Percentiles rank a stretch among this genome's conserved stretches.
Conservation (phyloP, 208 protist genomes). For the Wallacemonas collosoma region DNA sequence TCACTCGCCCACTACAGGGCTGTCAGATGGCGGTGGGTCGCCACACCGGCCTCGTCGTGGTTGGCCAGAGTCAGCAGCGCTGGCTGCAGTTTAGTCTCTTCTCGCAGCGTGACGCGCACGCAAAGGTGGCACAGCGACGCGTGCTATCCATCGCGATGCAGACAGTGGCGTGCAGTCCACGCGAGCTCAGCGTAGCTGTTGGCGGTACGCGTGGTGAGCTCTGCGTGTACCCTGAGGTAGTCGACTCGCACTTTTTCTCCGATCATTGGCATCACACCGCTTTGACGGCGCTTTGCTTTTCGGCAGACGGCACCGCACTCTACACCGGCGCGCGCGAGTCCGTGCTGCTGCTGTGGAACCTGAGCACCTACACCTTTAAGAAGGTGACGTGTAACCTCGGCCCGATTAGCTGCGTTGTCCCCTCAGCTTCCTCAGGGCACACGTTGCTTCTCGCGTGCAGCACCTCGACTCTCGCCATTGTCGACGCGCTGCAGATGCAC, state of each 20-base stretch:
- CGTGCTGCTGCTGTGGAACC: slow-evolving; percentile 71
- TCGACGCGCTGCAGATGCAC: slow-evolving; percentile 72
- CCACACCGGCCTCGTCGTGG: slow-evolving; percentile 61
- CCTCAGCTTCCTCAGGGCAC: slow-evolving; percentile 37
- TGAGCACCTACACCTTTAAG: slow-evolving; percentile 59
- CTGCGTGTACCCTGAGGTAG: slow-evolving; percentile 59
- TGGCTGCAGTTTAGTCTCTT: slow-evolving; percentile 51
- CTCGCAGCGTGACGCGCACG: slow-evolving; percentile 16
- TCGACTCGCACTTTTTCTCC: slow-evolving; percentile 68
- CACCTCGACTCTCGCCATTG: slow-evolving; percentile 63
- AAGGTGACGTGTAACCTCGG: slow-evolving; percentile 54
- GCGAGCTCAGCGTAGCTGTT: slow-evolving; percentile 46
- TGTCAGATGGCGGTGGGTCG: slow-evolving; percentile 50
- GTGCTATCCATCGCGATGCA: slow-evolving; percentile 50
- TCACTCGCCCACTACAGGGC: slow-evolving; percentile 25
- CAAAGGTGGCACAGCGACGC: slow-evolving; percentile 3
- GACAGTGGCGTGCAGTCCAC: slow-evolving; percentile 63
- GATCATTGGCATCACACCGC: slow-evolving; percentile 92
- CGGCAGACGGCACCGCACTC: slow-evolving; percentile 73
- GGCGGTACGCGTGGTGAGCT: slow-evolving; percentile 80
- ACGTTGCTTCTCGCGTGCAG: slow-evolving; percentile 70
- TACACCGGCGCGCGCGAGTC: slow-evolving; percentile 72
- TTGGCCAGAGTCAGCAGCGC: slow-evolving; percentile 47
- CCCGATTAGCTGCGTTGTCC: slow-evolving; percentile 43
- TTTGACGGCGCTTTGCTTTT: slow-evolving; percentile 68